A percentile compares a stretch with the other conserved stretches of the same genome.
These are phyloP conservation scores for Otatea glauca DNA, from an alignment of 176 grass and related monocot species.

Conservation along the genomic window DNA sequence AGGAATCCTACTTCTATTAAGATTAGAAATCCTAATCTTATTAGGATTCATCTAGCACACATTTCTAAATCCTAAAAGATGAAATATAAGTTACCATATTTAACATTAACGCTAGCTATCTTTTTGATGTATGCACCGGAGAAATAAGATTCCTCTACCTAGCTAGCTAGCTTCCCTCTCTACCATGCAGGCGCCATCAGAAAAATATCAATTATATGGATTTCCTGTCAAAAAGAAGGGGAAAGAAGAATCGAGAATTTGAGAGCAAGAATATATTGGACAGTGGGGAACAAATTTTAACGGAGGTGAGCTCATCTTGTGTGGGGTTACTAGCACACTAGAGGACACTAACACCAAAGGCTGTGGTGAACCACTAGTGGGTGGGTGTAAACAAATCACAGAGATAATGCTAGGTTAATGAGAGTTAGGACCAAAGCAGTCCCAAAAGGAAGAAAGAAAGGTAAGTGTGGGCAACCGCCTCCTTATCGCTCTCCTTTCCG, in stretches of 20 bases:
- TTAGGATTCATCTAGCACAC: too few relatives aligned
- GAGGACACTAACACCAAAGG: conserved; percentile 20
- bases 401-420: conserved; percentile 70
- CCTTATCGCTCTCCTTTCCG: conserved; percentile 39
- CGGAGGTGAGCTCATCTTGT: not conserved
- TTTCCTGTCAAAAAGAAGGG: not conserved
- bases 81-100: too few relatives aligned
- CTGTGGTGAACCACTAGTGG: conserved; percentile 41
- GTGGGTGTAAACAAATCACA: conserved; percentile 39
- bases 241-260: not conserved
- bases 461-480: not conserved
- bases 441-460: conserved; percentile 15
- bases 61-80: too few relatives aligned
- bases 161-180: not conserved
- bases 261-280: not conserved
- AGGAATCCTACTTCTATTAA: too few relatives aligned
- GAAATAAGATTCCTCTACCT: not conserved
- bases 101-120: not conserved
- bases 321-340: conserved; percentile 29
- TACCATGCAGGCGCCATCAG: not conserved
- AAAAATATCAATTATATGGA: not conserved
- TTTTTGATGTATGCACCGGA: not conserved
- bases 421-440: conserved; percentile 50
- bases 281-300: conserved; percentile 35
- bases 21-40: too few relatives aligned